These are phyloP conservation scores for Penicillium parvum DNA, from an alignment of 495 filamentous ascomycete species.

Conservation along the genomic window DNA sequence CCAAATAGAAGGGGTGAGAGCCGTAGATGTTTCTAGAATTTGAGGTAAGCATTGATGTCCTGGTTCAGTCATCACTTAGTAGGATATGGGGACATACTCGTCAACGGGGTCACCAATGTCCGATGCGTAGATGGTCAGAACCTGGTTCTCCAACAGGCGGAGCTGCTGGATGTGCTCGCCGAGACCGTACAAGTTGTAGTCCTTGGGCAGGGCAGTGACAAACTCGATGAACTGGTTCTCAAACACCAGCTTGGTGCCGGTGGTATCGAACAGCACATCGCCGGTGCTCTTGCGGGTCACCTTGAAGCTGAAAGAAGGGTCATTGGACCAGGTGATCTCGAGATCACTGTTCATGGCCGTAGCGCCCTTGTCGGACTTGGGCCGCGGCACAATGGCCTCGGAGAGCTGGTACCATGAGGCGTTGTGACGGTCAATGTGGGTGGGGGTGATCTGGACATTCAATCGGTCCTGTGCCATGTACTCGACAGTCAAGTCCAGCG, in stretches of 20 bases:
- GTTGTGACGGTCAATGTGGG: slow-evolving; percentile 59
- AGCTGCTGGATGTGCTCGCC: slow-evolving; percentile 58
- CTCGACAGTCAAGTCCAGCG: slow-evolving; percentile 50
- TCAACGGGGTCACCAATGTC: slow-evolving; percentile 64
- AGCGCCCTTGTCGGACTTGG: slow-evolving; percentile 40
- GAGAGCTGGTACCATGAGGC: slow-evolving; percentile 64
- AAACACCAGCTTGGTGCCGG: slow-evolving; percentile 53
- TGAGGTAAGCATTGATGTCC: neutral
- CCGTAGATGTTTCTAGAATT: slow-evolving; percentile 53
- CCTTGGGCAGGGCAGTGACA: slow-evolving; percentile 48
- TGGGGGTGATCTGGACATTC: slow-evolving; percentile 54
- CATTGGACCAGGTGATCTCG: slow-evolving; percentile 55
- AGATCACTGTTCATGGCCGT: slow-evolving; percentile 44
- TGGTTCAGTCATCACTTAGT: neutral
- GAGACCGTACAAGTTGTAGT: slow-evolving; percentile 62
- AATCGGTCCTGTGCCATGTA: slow-evolving; percentile 53
- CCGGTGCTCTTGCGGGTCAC: slow-evolving; percentile 52
- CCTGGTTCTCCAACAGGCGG: slow-evolving; percentile 55
- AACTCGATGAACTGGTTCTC: slow-evolving; percentile 66
- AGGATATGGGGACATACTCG: slow-evolving; percentile 10
- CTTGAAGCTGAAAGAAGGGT: slow-evolving; percentile 57
- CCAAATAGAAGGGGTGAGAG: slow-evolving; percentile 58
- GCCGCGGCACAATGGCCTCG: slow-evolving; percentile 57
- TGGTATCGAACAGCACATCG: slow-evolving; percentile 55
- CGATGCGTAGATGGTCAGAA: slow-evolving; percentile 65